Base-by-base conservation (phyloP, 1,284 basidiomycete genomes). In the Ceratobasidium sp. region DNA sequence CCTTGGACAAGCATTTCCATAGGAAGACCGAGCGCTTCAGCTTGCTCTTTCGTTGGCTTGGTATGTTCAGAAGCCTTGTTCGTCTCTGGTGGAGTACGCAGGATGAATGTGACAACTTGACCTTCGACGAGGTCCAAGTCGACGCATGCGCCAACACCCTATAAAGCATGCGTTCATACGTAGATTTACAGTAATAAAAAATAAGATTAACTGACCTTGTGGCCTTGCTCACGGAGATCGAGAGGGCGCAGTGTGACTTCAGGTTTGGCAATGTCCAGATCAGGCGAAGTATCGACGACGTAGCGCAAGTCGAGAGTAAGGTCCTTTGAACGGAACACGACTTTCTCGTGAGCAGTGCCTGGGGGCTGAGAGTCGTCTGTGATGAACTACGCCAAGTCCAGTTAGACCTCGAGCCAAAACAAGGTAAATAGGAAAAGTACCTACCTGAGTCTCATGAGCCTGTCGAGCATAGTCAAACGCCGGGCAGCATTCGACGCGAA, bases 391-490 rank as follows among this genome's bases (percentile, higher is more conserved):
- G 49, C 4, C 32, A 26, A 14, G 57, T 23, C 55, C 66, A 14
- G 4, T 47, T 21, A 16, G 30, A 28, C 3, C 13, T 59, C 11
- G 35, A 50, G n/a, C n/a, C 21, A 11, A 61, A 32, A 50, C 63
- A 88, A 11, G 81, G 77, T 44, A 87, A 76, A 74, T 92, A 23
- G 21, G 63, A 7, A 32, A 30, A 55, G 35, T 21, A 61, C 79
- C 67, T 80, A 83, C 82, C 38, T 85, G 81, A 0, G 91, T 90
- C 2, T 84, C 86, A 81, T 98, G 95, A 2, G 84, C 73, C 71
- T 89, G 87, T 14, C 90, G 86, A 1, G 94, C 94, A 78, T 98
- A 98, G 82, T 97, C 91, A 87, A 98, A 98, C 0, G 95, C 95
- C 0, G 95, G 95, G 0, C 94, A 94, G 78, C 93, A 95, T 82